These are phyloP conservation scores for Nymphaea thermarum DNA, from an alignment of 164 flowering plant species.

Conservation along the genomic window DNA sequence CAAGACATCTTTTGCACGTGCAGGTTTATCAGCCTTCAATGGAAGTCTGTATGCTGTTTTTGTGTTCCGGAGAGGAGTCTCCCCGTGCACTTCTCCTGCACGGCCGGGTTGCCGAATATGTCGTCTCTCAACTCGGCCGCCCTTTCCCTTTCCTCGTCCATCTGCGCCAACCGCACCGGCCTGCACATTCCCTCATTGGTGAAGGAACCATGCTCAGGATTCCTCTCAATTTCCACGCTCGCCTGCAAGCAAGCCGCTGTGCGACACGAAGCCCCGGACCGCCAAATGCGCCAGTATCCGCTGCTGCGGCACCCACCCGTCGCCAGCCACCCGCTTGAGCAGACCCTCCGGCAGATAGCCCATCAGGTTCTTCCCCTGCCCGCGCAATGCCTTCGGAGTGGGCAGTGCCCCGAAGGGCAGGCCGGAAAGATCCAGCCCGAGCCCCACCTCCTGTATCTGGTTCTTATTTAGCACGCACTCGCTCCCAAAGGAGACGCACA, in stretches of 20 bases:
- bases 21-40: too few species aligned
- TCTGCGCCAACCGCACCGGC: conserved; percentile 23
- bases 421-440: conserved; percentile 39
- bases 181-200: conserved; percentile 31
- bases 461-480: conserved; percentile 27
- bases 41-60: background rate
- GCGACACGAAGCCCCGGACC: conserved; percentile 47
- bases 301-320: conserved; percentile 50
- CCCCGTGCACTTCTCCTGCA: conserved; percentile 10
- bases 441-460: conserved; percentile 29
- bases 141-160: conserved; percentile 21
- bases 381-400: conserved; percentile 9
- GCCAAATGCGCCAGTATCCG: conserved; percentile 36
- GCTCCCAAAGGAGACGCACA: conserved; percentile 47
- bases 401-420: conserved; percentile 47
- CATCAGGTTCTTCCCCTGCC: background rate
- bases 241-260: conserved; percentile 43
- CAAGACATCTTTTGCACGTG: too few species aligned
- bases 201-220: conserved; percentile 35
- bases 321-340: conserved; percentile 9
- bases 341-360: conserved; percentile 27
- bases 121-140: conserved; percentile 10
- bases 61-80: background rate
- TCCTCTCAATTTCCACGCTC: conserved; percentile 8
- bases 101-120: conserved; percentile 4